Evolutionary conservation across 1,284 basidiomycete species (phyloP).

Genomic region (Leccinum subrobustum): DNA sequence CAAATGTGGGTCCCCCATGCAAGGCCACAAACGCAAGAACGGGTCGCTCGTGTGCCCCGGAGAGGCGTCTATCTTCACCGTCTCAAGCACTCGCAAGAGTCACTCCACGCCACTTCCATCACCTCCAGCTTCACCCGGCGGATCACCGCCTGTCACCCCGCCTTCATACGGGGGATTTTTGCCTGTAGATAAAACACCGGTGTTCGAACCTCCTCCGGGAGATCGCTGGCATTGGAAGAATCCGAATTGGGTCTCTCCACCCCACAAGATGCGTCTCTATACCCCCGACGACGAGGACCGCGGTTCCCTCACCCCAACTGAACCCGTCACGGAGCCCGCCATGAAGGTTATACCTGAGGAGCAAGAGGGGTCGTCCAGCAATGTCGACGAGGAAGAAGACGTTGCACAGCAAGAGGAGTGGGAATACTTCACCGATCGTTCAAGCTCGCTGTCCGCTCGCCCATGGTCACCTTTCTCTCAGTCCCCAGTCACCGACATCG

Average conservation of each 20-base stretch:
- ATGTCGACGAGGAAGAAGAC: constrained; percentile 10
- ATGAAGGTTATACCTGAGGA: constrained; percentile 10
- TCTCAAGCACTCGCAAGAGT: constrained; percentile 17
- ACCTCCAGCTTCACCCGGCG: constrained; percentile 27
- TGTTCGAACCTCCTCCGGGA: constrained; percentile 31
- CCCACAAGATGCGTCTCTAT: constrained; percentile 28
- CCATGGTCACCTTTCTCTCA: constrained; percentile 31
- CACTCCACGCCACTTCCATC: constrained; percentile 31
- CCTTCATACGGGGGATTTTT: constrained; percentile 16
- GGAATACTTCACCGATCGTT: constrained; percentile 17
- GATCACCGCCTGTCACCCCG: constrained; percentile 24
- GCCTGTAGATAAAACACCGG: constrained; percentile 19
- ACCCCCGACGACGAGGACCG: constrained; percentile 25
- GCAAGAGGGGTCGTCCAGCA: constrained; percentile 13
- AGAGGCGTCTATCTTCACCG: constrained; percentile 12
- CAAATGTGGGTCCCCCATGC: constrained; percentile 35
- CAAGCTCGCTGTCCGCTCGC: constrained; percentile 25
- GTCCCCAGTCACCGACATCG: constrained; percentile 23
- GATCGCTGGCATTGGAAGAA: constrained; percentile 35
- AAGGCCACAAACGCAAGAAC: constrained; percentile 33
- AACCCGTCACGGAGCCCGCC: constrained; percentile 27
- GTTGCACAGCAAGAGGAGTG: constrained; percentile 8
- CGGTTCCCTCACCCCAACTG: constrained; percentile 32
- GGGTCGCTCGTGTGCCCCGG: constrained; percentile 31
- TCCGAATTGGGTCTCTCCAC: constrained; percentile 37